A percentile compares a stretch with the other conserved stretches of the same genome.
Conservation (phyloP, 805 yeast genomes). For the Wickerhamiella azyma region DNA sequence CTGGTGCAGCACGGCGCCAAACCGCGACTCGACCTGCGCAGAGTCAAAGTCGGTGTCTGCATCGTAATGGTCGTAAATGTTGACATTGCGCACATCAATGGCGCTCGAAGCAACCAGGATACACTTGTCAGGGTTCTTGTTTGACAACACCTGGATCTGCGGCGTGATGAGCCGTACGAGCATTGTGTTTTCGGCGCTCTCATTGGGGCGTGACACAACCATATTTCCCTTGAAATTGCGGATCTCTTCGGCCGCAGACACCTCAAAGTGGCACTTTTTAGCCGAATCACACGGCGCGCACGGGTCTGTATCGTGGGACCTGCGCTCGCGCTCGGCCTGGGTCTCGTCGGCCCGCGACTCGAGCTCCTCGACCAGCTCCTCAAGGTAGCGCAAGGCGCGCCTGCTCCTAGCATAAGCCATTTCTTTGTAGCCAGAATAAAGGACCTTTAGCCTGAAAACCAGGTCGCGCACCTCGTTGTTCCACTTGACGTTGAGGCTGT, state of each 20-base stretch:
- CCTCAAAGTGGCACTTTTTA: neutral
- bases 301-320: neutral
- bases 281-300: neutral
- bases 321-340: neutral
- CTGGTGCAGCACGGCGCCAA: conserved; percentile 50
- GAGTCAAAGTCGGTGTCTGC: conserved; percentile 30
- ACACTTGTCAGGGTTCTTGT: conserved; percentile 40
- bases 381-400: conserved; percentile 37
- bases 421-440: conserved; percentile 34
- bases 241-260: conserved; percentile 7
- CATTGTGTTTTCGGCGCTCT: conserved; percentile 37
- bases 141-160: conserved; percentile 58
- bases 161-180: conserved; percentile 61
- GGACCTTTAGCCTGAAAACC: conserved; percentile 44
- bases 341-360: conserved; percentile 12
- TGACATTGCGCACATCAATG: conserved; percentile 54
- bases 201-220: conserved; percentile 26
- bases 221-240: conserved; percentile 29
- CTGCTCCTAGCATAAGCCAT: conserved; percentile 33
- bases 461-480: conserved; percentile 53
- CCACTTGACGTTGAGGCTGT: conserved; percentile 68
- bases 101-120: conserved; percentile 61
- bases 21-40: conserved; percentile 46
- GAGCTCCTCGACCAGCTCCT: conserved; percentile 34
- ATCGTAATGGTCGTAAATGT: conserved; percentile 37